phyloP scores from a whole-genome alignment of 2,329 filamentous ascomycete species.

The Cercospora zeae-maydis region DNA sequence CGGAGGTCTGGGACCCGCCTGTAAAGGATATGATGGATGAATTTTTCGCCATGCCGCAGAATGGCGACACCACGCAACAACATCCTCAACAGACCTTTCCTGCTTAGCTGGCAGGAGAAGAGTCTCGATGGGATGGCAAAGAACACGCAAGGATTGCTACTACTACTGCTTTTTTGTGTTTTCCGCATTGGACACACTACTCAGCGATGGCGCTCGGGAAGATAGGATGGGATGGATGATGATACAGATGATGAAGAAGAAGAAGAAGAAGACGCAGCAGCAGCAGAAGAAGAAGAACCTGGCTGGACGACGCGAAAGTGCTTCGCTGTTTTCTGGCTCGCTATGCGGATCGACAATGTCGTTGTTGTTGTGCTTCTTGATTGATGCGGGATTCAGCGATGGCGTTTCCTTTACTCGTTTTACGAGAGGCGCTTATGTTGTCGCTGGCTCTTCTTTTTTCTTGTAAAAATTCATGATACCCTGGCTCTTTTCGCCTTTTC shows the following conservation, averaged over 20 bases:
- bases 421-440: too few relatives aligned
- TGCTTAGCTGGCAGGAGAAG: background rate
- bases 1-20: slow-evolving; percentile 17
- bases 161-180: too few relatives aligned
- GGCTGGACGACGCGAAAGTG: background rate
- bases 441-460: too few relatives aligned
- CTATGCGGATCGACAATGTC: too few relatives aligned
- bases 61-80: background rate
- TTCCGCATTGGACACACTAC: background rate
- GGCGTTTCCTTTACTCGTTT: too few relatives aligned
- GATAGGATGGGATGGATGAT: background rate
- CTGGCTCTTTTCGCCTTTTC: too few relatives aligned
- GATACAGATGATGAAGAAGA: background rate
- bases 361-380: too few relatives aligned
- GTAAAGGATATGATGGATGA: slow-evolving; percentile 13
- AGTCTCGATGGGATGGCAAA: background rate
- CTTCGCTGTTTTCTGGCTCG: background rate
- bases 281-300: background rate
- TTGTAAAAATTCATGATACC: too few relatives aligned
- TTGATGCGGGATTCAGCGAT: too few relatives aligned
- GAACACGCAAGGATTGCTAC: background rate
- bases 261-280: background rate
- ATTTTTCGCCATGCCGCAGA: background rate
- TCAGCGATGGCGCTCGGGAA: background rate
- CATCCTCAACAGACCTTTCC: background rate